Conservation (phyloP, 768 basidiomycete species). For the Phaeotremella fagi region DNA sequence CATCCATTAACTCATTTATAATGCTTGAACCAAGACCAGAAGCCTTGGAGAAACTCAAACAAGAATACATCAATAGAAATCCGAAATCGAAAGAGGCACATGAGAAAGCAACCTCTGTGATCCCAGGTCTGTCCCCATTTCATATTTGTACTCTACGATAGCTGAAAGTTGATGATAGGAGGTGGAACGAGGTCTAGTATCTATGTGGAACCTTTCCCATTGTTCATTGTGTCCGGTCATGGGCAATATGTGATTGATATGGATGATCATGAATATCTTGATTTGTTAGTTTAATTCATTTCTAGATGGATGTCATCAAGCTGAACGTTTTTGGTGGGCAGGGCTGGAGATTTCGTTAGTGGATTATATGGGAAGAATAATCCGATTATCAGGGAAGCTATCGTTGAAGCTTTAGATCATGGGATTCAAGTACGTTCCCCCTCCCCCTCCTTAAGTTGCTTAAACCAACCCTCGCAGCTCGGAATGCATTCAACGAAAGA, state of each 20-base stretch:
- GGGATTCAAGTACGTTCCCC: constrained; percentile 16
- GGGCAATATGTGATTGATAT: constrained; percentile 11
- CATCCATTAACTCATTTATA: no score
- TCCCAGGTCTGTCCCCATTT: background rate
- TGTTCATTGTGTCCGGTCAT: constrained; percentile 12
- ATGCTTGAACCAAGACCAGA: background rate
- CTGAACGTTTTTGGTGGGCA: background rate
- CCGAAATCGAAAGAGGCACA: background rate
- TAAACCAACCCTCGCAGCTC: constrained; percentile 4
- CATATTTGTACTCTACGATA: background rate
- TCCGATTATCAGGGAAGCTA: constrained; percentile 15
- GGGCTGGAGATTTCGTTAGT: constrained; percentile 13
- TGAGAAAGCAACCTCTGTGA: background rate
- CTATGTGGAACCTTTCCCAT: constrained; percentile 19
- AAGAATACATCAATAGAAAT: background rate
- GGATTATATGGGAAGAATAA: constrained; percentile 25
- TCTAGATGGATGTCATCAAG: background rate
- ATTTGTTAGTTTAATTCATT: constrained; percentile 12
- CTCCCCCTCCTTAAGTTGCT: background rate
- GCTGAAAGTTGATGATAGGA: constrained; percentile 1
- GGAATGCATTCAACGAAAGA: constrained; percentile 17
- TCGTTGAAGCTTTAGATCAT: constrained; percentile 12
- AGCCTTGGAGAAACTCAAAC: background rate
- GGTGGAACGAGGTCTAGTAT: constrained; percentile 16
- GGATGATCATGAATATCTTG: constrained; percentile 20